phyloP scores from a whole-genome alignment of 1,284 basidiomycete genomes.

The Neotropicomus parvogracilis region DNA sequence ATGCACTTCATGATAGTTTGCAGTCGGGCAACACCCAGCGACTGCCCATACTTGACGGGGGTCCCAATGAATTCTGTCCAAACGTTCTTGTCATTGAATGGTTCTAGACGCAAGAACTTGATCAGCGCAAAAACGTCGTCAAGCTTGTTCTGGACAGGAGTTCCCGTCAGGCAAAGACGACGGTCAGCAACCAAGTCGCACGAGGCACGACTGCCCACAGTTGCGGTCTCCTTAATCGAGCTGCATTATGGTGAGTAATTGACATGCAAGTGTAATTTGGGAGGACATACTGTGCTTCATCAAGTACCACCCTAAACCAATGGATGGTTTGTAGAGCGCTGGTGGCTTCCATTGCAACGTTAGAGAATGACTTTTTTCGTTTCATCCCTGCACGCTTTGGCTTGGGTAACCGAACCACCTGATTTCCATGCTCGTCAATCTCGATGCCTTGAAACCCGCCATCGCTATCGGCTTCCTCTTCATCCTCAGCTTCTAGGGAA shows the following conservation, averaged over 20 bases:
- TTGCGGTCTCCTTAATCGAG: conserved; percentile 94
- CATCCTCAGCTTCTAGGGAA: conserved; percentile 56
- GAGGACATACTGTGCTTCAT: conserved; percentile 90
- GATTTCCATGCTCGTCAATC: conserved; percentile 67
- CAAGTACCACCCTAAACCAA: conserved; percentile 97
- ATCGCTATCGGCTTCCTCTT: conserved; percentile 69
- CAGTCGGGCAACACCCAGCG: conserved; percentile 88
- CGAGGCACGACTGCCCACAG: conserved; percentile 90
- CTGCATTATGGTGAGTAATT: conserved; percentile 41
- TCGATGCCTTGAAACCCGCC: conserved; percentile 56
- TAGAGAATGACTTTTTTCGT: conserved; percentile 61
- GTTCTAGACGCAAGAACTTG: conserved; percentile 90
- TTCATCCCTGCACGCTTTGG: conserved; percentile 60
- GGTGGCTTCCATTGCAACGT: conserved; percentile 54
- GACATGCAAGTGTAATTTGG: conserved; percentile 3
- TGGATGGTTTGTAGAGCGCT: conserved; percentile 94
- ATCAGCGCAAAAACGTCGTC: conserved; percentile 97
- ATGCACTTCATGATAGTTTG: conserved; percentile 98
- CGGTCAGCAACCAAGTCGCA: conserved; percentile 94
- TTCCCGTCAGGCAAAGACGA: conserved; percentile 92
- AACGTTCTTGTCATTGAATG: conserved; percentile 88
- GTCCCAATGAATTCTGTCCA: conserved; percentile 94
- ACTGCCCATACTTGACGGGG: conserved; percentile 88
- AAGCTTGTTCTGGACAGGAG: conserved; percentile 97
- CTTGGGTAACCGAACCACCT: conserved; percentile 51